Evolutionary conservation across 345 rosid species (phyloP), one percentile per base, ranked within the genome.

Genomic region (Mercurialis annua): DNA sequence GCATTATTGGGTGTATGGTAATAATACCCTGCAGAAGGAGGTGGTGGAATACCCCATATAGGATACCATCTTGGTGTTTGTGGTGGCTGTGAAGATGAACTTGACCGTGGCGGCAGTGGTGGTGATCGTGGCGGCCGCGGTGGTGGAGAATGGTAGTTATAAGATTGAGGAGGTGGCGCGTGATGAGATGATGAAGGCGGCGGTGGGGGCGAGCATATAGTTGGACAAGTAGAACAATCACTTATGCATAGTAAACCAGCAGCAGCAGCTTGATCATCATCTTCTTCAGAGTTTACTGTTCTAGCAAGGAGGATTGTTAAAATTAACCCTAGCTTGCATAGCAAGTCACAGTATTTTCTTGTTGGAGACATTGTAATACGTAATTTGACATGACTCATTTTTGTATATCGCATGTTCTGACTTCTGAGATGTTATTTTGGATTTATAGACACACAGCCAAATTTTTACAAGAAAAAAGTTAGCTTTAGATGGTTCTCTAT

Each of bases 141-240:
- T 0, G 82, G 70, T 2, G 53, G 15, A 7, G 65, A 20, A 47
- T 59, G 55, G 4, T 34, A 3, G 26, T 52, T 23, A 24, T 24
- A 14, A 2, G 17, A 2, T 6, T 10, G 17, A 7, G 44, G 11
- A 40, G 15, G 49, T 1, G n/a, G n/a, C n/a, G n/a, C n/a, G n/a
- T n/a, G n/a, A n/a, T n/a, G n/a, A 10, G 43, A 59, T 0, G 29
- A 26, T 18, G 43, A 29, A n/a, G n/a, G n/a, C 1, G 77, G 72
- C 0, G 86, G 81, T 11, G 86, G 78, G 2, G 78, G 70, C 2
- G 84, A 78, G 61, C 85, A 81, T 42, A 77, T 78, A 57, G 74
- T 68, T 15, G 86, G 86, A 48, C 86, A 82, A 30, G 83, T 72
- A 26, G 63, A 44, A 62, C 86, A 82, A 20, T 82, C 83, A 54